A percentile compares a stretch with the other conserved stretches of the same genome.
phyloP scores from a whole-genome alignment of 1,139 yeast species.

The Candida glucosophila region DNA sequence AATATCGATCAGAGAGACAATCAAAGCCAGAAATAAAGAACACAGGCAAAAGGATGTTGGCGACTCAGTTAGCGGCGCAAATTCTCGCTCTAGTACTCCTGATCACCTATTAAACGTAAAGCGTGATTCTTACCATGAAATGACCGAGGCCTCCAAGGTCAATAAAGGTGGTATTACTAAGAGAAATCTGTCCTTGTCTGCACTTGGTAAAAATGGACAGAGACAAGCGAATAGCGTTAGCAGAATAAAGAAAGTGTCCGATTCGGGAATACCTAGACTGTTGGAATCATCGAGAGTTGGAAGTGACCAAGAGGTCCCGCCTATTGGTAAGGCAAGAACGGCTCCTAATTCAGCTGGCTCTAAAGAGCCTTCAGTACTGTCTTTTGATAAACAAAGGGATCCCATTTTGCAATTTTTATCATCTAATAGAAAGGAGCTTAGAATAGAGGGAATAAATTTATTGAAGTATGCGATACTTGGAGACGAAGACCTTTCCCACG shows the following conservation, averaged over 20 bases:
- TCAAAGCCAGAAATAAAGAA: slow-evolving; percentile 27
- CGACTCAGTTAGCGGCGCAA: not conserved
- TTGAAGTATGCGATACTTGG: slow-evolving; percentile 32
- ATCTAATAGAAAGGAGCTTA: slow-evolving; percentile 18
- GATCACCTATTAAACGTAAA: slow-evolving; percentile 17
- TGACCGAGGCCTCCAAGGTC: slow-evolving; percentile 4
- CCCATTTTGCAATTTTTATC: slow-evolving; percentile 29
- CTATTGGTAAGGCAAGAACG: not conserved
- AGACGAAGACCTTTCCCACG: slow-evolving; percentile 24
- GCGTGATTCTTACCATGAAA: slow-evolving; percentile 2
- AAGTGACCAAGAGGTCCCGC: too few species aligned
- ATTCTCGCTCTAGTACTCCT: slow-evolving; percentile 6
- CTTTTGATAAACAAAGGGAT: slow-evolving; percentile 21
- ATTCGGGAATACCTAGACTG: not conserved
- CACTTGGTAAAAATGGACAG: slow-evolving; percentile 2
- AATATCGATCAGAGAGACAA: slow-evolving; percentile 26
- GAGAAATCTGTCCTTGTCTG: slow-evolving; percentile 3
- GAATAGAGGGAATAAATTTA: slow-evolving; percentile 28
- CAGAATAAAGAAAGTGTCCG: slow-evolving; percentile 5
- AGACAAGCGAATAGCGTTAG: too few species aligned
- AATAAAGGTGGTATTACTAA: slow-evolving; percentile 1
- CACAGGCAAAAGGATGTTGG: slow-evolving; percentile 4
- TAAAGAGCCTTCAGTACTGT: not conserved
- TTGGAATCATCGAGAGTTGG: not conserved
- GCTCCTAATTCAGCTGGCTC: not conserved